Conservation (phyloP, 768 basidiomycete genomes). For the Hericium erinaceus region DNA sequence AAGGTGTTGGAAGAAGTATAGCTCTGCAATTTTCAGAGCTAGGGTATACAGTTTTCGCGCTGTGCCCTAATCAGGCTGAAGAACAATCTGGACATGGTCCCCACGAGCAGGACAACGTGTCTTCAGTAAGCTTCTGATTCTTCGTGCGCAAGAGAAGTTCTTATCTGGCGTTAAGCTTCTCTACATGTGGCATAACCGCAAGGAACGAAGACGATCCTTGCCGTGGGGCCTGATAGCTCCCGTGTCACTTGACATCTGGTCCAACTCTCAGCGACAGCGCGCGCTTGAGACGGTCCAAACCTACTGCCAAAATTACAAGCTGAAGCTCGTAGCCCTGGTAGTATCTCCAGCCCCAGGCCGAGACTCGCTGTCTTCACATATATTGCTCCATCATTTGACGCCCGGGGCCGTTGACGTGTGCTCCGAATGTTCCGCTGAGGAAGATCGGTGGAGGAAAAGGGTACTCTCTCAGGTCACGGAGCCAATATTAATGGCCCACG, state of each 20-base stretch:
- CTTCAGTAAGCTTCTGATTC: constrained; percentile 17
- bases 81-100: background rate
- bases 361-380: constrained; percentile 1
- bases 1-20: constrained; percentile 22
- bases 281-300: constrained; percentile 23
- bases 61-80: constrained; percentile 17
- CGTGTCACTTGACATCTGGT: constrained; percentile 20
- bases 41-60: constrained; percentile 25
- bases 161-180: constrained; percentile 15
- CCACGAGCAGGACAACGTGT: constrained; percentile 7
- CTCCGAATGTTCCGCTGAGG: background rate
- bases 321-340: constrained; percentile 22
- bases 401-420: background rate
- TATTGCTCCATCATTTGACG: background rate
- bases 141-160: constrained; percentile 1
- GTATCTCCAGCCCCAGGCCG: constrained; percentile 13
- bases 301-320: constrained; percentile 20
- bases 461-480: constrained; percentile 17
- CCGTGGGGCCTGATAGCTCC: constrained; percentile 25
- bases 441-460: constrained; percentile 13
- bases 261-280: constrained; percentile 19
- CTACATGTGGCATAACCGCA: constrained; percentile 25
- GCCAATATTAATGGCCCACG: constrained; percentile 19
- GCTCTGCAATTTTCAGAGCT: constrained; percentile 24
- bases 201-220: constrained; percentile 18